Conservation (phyloP, 2,329 filamentous ascomycete genomes). For the Epichloe sp. region DNA sequence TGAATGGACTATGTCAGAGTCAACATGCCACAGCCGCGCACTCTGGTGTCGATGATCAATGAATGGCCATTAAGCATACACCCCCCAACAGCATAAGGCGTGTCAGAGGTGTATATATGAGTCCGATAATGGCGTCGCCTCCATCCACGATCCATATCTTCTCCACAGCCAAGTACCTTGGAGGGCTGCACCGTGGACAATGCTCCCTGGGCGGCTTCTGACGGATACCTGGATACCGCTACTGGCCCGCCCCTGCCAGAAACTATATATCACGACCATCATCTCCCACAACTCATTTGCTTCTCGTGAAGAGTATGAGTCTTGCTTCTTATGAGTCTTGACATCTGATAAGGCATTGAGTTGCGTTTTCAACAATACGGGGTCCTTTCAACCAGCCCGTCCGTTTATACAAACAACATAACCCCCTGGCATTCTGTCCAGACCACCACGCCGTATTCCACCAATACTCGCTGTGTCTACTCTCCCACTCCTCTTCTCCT, state of each 20-base stretch:
- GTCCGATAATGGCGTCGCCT: conserved; percentile 4
- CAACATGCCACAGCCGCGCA: not conserved
- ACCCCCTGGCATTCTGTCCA: not conserved
- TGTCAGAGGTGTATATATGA: not conserved
- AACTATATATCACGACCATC: conserved; percentile 6
- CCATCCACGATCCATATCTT: conserved; percentile 7
- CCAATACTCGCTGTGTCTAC: not conserved
- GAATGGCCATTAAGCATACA: not conserved
- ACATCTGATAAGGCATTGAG: not conserved
- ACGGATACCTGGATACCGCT: conserved; percentile 5
- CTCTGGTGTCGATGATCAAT: not conserved
- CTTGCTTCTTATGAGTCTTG: not conserved
- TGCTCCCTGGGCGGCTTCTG: conserved; percentile 6
- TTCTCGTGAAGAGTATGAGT: not conserved
- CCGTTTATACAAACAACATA: not conserved
- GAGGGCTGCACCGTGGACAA: conserved; percentile 7
- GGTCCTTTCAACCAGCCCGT: conserved; percentile 2
- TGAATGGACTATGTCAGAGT: not conserved
- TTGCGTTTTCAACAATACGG: conserved; percentile 1
- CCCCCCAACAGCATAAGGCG: not conserved
- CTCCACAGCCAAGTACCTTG: conserved; percentile 8
- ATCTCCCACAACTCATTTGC: not conserved
- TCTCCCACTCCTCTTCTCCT: not conserved
- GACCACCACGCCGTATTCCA: not conserved
- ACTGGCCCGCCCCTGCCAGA: not conserved